Base-by-base conservation (phyloP, 2,329 filamentous ascomycete genomes). In the Talaromyces amestolkiae region DNA sequence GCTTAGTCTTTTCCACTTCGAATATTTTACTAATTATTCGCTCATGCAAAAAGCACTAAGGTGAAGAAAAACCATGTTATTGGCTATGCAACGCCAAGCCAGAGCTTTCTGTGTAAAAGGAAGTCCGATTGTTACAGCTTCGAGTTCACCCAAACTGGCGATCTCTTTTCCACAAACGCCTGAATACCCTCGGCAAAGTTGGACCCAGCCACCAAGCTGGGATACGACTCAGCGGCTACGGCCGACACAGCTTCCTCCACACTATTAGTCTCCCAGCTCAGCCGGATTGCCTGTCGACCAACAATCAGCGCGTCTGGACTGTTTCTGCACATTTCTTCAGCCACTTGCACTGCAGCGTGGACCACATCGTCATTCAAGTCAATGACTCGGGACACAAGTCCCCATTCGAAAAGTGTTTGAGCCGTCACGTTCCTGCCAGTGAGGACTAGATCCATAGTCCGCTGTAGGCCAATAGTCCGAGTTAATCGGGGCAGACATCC, bases 241-340 rank as follows among this genome's bases (percentile, higher is more conserved):
- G 84, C 72, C 68, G 80, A 80, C 39, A 86, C 90, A 9, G 78
- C 87, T 65, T 83, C 80, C 73, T 86, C 84, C 0, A 87, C 87
- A 11, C 86, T 85, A 11, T 86, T 76, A 0, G 81, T 83, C 69
- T 90, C 89, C 88, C 88, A 91, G 0, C 87, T 89, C 64, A 88
- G 77, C 73, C 87, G 84, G 65, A 92, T 70, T 0, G 89, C 90
- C 71, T 86, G 86, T 35, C 89, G 82, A 61, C 81, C 87, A 11
- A 91, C 87, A 69, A 92, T 86, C 19, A 92, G 83, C 19, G 87
- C 83, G 75, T 92, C 90, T 0, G 90, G 90, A 68, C 87, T 90
- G 73, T 89, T 88, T 63, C 73, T 81, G 19, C 84, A 84, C 69
- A 92, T 82, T 72, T 82, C 77, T 41, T 75, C 77, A 17, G 89